Base-by-base conservation (phyloP, 129 eudicot species). In the Lonicera japonica region DNA sequence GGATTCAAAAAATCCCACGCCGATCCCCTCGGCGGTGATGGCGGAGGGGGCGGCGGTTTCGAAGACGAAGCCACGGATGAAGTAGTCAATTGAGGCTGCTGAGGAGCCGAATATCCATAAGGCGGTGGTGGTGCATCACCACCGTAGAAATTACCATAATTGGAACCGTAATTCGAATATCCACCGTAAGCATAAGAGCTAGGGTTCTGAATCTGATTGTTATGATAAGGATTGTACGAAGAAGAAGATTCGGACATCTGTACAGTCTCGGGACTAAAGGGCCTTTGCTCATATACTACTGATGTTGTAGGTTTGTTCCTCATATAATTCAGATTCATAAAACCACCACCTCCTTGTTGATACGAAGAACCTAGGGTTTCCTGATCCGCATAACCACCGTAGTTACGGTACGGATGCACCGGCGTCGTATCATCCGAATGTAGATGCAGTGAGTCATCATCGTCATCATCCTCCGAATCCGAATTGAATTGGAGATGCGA, bases 1-100 rank as follows among this genome's bases (percentile, higher is more conserved):
- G 90, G 90, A 54, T 88, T 87, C 58, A 92, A 40, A 56, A 87
- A 87, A 38, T 88, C 98, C 98, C 98, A 92, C 15, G 79, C 23
- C 0, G 98, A 82, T 38, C 75, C 61, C 25, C 79, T 39, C 0
- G 95, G 81, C 14, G 98, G 87, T 0, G 90, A 74, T 0, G 98
- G 94, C 4, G 98, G 98, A 0, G 96, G 96, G 0, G 96, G 90
- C 0, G 86, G 76, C 3, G 80, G 73, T 25, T 80, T 78, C 13
- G 87, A 66, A 11, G 88, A 64, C 60, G 41, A 61, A 34, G 60
- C 69, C 38, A 50, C 73, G 0, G 74, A 66, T 24, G 78, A 57
- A 1, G 77, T 58, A 56, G 73, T 79, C 11, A 64, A 71, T 6
- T 29, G 36, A 29, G 36, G 36, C 36, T 29, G 36, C 36, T 29